Conservation (phyloP, 345 rosid species). For the Citrus cavaleriei region DNA sequence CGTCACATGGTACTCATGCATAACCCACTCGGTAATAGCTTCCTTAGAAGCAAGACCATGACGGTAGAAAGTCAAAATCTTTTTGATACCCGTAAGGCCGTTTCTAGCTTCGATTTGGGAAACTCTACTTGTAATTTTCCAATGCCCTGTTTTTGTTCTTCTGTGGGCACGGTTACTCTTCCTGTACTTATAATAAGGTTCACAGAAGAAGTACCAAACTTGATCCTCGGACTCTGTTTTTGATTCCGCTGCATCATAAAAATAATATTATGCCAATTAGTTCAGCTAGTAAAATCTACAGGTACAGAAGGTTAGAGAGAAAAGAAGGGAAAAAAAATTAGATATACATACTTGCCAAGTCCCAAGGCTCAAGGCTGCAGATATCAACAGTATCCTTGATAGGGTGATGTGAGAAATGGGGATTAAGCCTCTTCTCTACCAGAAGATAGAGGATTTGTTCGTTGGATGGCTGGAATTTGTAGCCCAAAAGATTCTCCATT, state of each 20-base stretch:
- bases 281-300: too few relatives aligned
- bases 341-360: conserved; percentile 27
- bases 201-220: conserved; percentile 33
- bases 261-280: too few relatives aligned
- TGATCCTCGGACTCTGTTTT: conserved; percentile 9
- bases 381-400: conserved; percentile 10
- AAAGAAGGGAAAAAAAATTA: too few relatives aligned
- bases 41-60: not conserved
- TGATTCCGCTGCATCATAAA: not conserved
- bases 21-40: not conserved
- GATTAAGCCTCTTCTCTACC: conserved; percentile 6
- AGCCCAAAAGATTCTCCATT: conserved; percentile 7
- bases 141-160: conserved; percentile 26
- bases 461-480: conserved; percentile 24
- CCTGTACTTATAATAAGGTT: not conserved
- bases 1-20: not conserved
- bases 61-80: not conserved
- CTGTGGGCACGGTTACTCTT: conserved; percentile 23
- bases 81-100: not conserved
- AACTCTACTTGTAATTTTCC: conserved; percentile 34
- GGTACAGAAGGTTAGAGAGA: too few relatives aligned
- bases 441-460: conserved; percentile 18
- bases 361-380: conserved; percentile 22
- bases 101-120: conserved; percentile 15
- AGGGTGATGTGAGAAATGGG: not conserved